A percentile compares a stretch with the other conserved stretches of the same genome.
These are phyloP conservation scores for Papiliotrema nemorosa DNA, from an alignment of 1,284 basidiomycete genomes.

Conservation along the genomic window DNA sequence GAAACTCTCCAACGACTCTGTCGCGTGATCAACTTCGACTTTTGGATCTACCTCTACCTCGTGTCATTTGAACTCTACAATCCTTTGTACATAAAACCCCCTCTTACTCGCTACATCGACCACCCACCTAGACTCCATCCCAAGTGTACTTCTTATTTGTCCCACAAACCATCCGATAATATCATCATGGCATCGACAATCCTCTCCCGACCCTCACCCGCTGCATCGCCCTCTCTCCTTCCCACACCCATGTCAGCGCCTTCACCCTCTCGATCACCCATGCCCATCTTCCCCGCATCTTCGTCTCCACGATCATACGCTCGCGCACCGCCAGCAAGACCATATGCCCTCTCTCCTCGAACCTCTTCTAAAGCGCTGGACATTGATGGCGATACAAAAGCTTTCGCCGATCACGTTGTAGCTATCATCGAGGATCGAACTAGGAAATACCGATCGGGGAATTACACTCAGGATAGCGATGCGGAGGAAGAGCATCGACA, in stretches of 20 bases:
- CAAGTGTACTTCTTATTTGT: too few species aligned
- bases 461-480: neutral
- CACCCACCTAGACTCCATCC: too few species aligned
- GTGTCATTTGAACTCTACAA: neutral
- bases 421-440: constrained; percentile 4
- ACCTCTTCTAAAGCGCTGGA: neutral
- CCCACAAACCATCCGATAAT: too few species aligned
- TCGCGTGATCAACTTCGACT: too few species aligned
- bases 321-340: constrained; percentile 6
- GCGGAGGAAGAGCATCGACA: neutral
- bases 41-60: too few species aligned
- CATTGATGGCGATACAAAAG: constrained; percentile 10
- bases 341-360: constrained; percentile 9
- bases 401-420: constrained; percentile 10
- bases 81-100: neutral
- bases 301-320: constrained; percentile 11
- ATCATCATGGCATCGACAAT: too few species aligned
- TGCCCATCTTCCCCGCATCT: neutral
- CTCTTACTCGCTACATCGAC: neutral
- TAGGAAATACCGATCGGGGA: neutral
- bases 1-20: too few species aligned
- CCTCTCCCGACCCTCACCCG: neutral
- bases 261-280: neutral
- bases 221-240: neutral
- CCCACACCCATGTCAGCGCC: neutral